Evolutionary conservation across 106 monocot genomes (phyloP), one percentile per base, ranked within the genome.

Genomic region (Platanthera zijinensis): DNA sequence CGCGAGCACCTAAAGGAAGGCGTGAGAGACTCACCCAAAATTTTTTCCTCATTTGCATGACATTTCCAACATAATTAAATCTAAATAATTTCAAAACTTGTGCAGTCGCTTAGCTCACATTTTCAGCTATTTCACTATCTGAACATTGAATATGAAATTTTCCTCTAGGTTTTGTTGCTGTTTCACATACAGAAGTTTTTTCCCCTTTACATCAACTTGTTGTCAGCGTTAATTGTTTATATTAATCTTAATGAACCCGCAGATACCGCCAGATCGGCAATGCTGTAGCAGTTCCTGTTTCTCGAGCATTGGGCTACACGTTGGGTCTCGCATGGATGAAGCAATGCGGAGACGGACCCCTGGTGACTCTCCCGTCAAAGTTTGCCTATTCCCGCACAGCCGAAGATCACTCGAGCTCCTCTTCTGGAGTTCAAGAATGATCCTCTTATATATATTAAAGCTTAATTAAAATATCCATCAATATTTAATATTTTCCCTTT

Each of bases 181-280:
- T 9, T 12, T 19, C 32, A 4, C 32, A 7, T 14, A 4, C 21
- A 67, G 5, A 67, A 67, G 30, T 39, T 67, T 67, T 22, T 61
- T 61, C 19, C 9, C 12, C 32, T 66, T 66, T 32, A 2, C 11
- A 39, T 0, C 0, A 19, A 39, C 12, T 5, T 67, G 30, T 22
- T 67, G 39, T 5, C 10, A 67, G 32, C 3, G 59, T 67, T 67
- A 39, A 30, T 45, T 73, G 19, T 46, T 63, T 48, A 9, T 25
- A 7, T 74, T 19, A 59, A 78, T 77, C 50, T 72, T 17, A 69
- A 56, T 30, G 49, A 77, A 32, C 18, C 74, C 79, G 73, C 85
- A 96, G 92, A 68, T 96, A 96, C 63, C 79, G 85, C n/a, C 95
- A 96, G 66, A 78, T 96, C 64, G 95, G 95, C 28, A 96, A 96